A percentile compares a stretch with the other conserved stretches of the same genome.
These are phyloP conservation scores for Termitomyces heimii DNA, from an alignment of 768 basidiomycete genomes.

Conservation along the genomic window DNA sequence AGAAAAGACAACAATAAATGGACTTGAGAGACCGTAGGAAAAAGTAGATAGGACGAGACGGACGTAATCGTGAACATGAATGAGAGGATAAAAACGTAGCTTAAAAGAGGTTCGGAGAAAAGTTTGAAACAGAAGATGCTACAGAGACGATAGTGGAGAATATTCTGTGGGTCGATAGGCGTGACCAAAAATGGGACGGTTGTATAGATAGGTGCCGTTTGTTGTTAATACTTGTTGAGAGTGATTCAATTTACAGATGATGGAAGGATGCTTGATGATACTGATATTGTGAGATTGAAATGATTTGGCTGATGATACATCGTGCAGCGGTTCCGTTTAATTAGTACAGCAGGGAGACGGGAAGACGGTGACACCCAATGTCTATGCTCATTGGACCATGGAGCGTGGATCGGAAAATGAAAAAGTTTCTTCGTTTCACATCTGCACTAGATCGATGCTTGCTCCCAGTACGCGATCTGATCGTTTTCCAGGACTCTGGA, in stretches of 20 bases:
- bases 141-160: constrained; percentile 13
- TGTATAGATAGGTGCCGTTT: constrained; percentile 11
- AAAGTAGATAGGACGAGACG: not conserved
- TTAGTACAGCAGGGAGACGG: constrained; percentile 33
- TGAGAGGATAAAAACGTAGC: constrained; percentile 9
- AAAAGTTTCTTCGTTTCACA: not conserved
- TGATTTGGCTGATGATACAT: constrained; percentile 34
- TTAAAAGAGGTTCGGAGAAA: not conserved
- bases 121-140: constrained; percentile 1
- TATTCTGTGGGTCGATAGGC: constrained; percentile 15
- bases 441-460: constrained; percentile 40
- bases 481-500: constrained; percentile 21
- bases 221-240: constrained; percentile 14
- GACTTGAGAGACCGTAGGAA: not conserved
- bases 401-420: constrained; percentile 1
- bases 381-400: constrained; percentile 16
- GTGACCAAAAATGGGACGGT: constrained; percentile 8
- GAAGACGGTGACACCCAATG: constrained; percentile 9
- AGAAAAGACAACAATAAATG: constrained; percentile 6
- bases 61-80: constrained; percentile 1
- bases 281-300: constrained; percentile 12
- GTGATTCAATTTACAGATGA: constrained; percentile 12
- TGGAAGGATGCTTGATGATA: constrained; percentile 12
- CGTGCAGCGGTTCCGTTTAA: constrained; percentile 30
- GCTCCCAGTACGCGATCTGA: constrained; percentile 30